Conservation (phyloP, 495 filamentous ascomycete genomes). For the Trichoderma orchidacearum region DNA sequence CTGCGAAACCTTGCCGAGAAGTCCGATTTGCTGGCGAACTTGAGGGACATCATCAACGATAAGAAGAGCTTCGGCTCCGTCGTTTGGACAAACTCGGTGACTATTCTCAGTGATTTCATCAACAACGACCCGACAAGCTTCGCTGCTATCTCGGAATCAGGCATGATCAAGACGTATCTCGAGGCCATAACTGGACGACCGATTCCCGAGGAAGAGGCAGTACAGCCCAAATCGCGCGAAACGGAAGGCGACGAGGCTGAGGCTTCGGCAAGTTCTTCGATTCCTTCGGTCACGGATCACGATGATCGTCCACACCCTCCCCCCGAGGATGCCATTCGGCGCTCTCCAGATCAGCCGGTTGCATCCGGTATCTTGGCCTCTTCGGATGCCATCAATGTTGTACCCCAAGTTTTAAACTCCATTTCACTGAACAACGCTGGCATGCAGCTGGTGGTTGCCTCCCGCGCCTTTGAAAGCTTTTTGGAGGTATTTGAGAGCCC, state of each 20-base stretch:
- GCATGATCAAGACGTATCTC: slow-evolving; percentile 71
- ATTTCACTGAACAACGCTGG: slow-evolving; percentile 83
- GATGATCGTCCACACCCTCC: slow-evolving; percentile 32
- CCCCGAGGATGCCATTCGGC: slow-evolving; percentile 23
- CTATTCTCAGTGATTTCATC: slow-evolving; percentile 88
- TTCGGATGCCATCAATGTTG: slow-evolving; percentile 69
- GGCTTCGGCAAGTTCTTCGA: slow-evolving; percentile 14
- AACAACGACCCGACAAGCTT: slow-evolving; percentile 99
- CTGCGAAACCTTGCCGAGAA: slow-evolving; percentile 92
- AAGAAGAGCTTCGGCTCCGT: slow-evolving; percentile 68
- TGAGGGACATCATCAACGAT: slow-evolving; percentile 73
- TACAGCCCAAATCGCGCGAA: slow-evolving; percentile 16
- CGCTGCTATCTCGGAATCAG: slow-evolving; percentile 84
- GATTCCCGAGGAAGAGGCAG: slow-evolving; percentile 24
- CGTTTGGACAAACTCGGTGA: slow-evolving; percentile 86
- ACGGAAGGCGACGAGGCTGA: slow-evolving; percentile 22
- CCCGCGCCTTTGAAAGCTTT: slow-evolving; percentile 67
- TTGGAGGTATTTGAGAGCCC: slow-evolving; percentile 92
- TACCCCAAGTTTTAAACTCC: slow-evolving; percentile 80
- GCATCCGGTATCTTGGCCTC: slow-evolving; percentile 71
- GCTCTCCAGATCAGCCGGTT: slow-evolving; percentile 28
- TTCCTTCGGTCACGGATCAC: slow-evolving; percentile 17
- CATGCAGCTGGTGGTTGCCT: slow-evolving; percentile 80
- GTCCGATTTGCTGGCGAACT: slow-evolving; percentile 60
- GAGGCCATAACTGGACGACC: slow-evolving; percentile 57